Evolutionary conservation across 371 early-diverging fungal genomes (phyloP), one percentile per base, ranked within the genome.

Genomic region (Syncephalastrum contaminatum): DNA sequence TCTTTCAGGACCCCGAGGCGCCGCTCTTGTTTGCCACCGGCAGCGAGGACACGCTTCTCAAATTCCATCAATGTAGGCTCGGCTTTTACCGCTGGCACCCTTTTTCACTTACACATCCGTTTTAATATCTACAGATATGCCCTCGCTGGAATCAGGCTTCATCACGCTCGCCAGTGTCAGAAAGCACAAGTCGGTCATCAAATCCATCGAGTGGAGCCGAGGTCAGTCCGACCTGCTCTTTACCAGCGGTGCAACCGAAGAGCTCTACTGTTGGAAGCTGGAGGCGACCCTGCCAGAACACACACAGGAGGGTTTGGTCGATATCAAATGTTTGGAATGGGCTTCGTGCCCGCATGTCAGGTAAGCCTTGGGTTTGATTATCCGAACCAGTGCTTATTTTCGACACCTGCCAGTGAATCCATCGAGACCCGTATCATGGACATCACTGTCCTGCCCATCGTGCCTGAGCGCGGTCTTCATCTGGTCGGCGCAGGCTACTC

Each of bases 381-480:
- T n/a, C n/a, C n/a, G n/a, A n/a, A n/a, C n/a, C n/a, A n/a, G n/a
- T n/a, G n/a, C n/a, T n/a, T n/a, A n/a, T n/a, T n/a, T n/a, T n/a
- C n/a, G n/a, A n/a, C n/a, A n/a, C n/a, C n/a, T n/a, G n/a, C n/a
- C 10, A 81, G 74, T 47, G 73, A 75, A 44, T 70, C 66, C 13
- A 67, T 75, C 41, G 85, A 85, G 53, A 77, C 83, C 0, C 64
- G 85, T 20, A 82, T 85, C 46, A 85, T 85, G 85, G 83, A 83
- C 48, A 67, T 77, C 0, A 77, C 81, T 1, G 73, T 72, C 0
- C 69, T 74, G 50, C 68, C 64, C 8, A 52, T 76, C 16, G 58
- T 65, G 14, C 36, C 64, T 4, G 22, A 51, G 12, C 65, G 63
- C n/a, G 70, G 76, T 3, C 63, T 74, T 15, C 85, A 85, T 62